Evolutionary conservation across 2,329 filamentous ascomycete species (phyloP).

Genomic region (Boeremia lycopersici): DNA sequence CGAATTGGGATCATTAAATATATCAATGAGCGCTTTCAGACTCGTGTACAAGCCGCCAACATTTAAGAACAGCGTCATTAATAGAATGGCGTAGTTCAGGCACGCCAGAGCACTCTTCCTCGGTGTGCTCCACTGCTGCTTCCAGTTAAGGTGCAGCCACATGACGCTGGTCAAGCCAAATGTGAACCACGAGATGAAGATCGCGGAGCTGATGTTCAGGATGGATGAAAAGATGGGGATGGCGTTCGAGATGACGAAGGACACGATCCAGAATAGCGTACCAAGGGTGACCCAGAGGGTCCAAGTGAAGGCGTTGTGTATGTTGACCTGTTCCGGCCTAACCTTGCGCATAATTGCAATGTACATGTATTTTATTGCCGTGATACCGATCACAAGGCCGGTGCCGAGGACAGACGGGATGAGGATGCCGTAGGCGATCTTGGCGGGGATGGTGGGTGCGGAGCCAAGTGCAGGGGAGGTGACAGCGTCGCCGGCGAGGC

Average conservation of each 20-base stretch:
- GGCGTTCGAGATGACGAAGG: constrained; percentile 49
- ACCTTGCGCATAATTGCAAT: constrained; percentile 61
- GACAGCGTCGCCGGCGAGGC: constrained; percentile 66
- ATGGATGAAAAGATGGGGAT: constrained; percentile 66
- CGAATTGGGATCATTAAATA: constrained; percentile 33
- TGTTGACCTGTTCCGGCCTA: constrained; percentile 32
- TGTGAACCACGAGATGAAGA: constrained; percentile 72
- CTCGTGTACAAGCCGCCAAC: constrained; percentile 35
- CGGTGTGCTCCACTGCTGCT: constrained; percentile 30
- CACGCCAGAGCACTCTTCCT: constrained; percentile 53
- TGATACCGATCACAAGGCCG: constrained; percentile 72
- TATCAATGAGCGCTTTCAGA: constrained; percentile 36
- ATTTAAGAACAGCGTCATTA: constrained; percentile 35
- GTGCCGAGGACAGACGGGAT: constrained; percentile 73
- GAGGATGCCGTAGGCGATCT: constrained; percentile 71
- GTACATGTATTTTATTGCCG: constrained; percentile 70
- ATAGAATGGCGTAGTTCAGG: constrained; percentile 53
- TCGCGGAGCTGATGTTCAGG: constrained; percentile 61
- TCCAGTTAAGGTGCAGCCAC: constrained; percentile 56
- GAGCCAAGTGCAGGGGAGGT: constrained; percentile 70
- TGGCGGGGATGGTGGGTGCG: constrained; percentile 61
- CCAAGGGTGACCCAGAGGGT: constrained; percentile 67
- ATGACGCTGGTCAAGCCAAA: constrained; percentile 54
- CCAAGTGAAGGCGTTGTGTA: constrained; percentile 62
- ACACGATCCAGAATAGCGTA: constrained; percentile 60